Evolutionary conservation across 2,329 filamentous ascomycete species (phyloP).

Genomic region (Paracoccidioides brasiliensis): DNA sequence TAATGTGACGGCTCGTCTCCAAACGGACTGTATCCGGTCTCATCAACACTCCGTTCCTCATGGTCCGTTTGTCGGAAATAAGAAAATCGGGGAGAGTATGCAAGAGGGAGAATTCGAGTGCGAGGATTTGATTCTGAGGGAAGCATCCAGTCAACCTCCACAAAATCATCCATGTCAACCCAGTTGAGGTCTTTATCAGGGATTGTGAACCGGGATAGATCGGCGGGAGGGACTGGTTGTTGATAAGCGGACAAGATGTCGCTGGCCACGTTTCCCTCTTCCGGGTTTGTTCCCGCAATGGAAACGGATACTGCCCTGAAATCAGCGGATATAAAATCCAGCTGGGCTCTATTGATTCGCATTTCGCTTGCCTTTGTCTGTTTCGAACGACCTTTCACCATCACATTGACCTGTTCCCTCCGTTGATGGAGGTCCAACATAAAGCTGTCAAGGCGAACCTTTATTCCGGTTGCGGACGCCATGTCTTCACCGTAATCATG

Average conservation of each 20-base stretch:
- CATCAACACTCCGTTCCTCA: slow-evolving; percentile 57
- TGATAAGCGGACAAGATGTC: slow-evolving; percentile 46
- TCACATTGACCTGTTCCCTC: slow-evolving; percentile 77
- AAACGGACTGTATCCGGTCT: slow-evolving; percentile 74
- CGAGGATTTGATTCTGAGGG: slow-evolving; percentile 82
- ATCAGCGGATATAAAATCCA: slow-evolving; percentile 84
- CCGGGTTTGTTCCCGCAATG: slow-evolving; percentile 65
- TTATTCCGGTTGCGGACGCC: slow-evolving; percentile 88
- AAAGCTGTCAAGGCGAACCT: slow-evolving; percentile 89
- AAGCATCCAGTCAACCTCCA: slow-evolving; percentile 92
- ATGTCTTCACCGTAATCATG: slow-evolving; percentile 68
- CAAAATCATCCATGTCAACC: slow-evolving; percentile 99
- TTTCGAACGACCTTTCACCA: slow-evolving; percentile 61
- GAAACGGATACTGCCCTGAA: slow-evolving; percentile 86
- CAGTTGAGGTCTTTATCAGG: slow-evolving; percentile 90
- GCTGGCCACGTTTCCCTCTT: slow-evolving; percentile 55
- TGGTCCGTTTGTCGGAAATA: slow-evolving; percentile 98
- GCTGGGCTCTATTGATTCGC: slow-evolving; percentile 86
- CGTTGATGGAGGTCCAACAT: slow-evolving; percentile 94
- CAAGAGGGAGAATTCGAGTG: slow-evolving; percentile 85
- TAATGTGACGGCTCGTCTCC: slow-evolving; percentile 87
- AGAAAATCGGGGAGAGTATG: slow-evolving; percentile 85
- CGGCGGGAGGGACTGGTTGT: slow-evolving; percentile 38
- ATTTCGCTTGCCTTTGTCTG: slow-evolving; percentile 78
- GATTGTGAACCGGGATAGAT: slow-evolving; percentile 81